Evolutionary conservation across 192 early-diverging fungal genomes (phyloP), one percentile per base, ranked within the genome.

Genomic region (Martensiomyces pterosporus): DNA sequence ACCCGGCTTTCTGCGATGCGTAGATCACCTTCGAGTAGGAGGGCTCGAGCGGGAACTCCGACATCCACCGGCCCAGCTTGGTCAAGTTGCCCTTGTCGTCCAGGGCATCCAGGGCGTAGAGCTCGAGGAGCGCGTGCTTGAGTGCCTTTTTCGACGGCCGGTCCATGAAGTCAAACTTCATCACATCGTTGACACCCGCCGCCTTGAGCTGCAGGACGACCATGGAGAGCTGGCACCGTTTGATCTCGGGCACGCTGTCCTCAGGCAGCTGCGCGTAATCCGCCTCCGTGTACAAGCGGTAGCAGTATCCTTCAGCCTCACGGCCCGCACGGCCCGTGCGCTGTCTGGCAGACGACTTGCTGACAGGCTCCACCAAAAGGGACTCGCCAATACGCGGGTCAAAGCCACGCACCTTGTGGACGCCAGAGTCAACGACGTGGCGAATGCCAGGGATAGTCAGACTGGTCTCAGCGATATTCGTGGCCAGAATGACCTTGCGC

Each of bases 391-490:
- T 85, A 19, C 84, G 86, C 24, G 93, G 68, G 56, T 94, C 90
- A 60, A 85, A 97, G 9, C 82, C 82, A n/a, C 91, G 81, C 35
- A 90, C 77, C 63, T 99, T 99, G 32, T 85, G 89, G 41, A 96
- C 81, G 15, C 94, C 97, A 10, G 86, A 85, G 55, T 99, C 97
- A 21, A 99, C 61, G 3, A 99, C 94, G 77, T 96, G 92, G 1
- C 85, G 82, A 39, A 99, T 90, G 0, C 94, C 94, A 13, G 84
- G 82, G 37, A 99, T 94, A 0, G 97, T 99, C 49, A 99, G 86
- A 49, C 89, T 92, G 1, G 97, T 96, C 77, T 99, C 97, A 14
- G 97, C 97, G 64, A 99, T 92, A 62, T 99, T 99, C 1, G 97
- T 99, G 0, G 92, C 82, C 23, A 99, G 70, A 51, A 99, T 89